phyloP scores from a whole-genome alignment of 345 rosid species.

The Cardiospermum halicacabum region DNA sequence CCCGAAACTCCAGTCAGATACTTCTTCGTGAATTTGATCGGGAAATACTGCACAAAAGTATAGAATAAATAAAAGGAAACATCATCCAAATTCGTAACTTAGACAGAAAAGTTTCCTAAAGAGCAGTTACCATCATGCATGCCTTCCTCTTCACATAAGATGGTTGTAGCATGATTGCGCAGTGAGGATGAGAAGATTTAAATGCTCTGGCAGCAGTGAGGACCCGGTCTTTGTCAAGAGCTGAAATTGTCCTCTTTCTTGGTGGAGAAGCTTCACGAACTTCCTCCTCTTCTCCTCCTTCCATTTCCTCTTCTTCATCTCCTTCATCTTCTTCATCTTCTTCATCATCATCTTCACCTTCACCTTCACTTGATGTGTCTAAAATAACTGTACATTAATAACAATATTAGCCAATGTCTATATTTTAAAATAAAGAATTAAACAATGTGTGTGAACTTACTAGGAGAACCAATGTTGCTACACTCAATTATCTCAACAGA shows the following conservation, averaged over 20 bases:
- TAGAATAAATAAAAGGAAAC: too few relatives aligned
- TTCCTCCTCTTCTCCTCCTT: constrained; percentile 35
- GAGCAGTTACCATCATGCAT: constrained; percentile 59
- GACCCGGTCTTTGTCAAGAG: constrained; percentile 63
- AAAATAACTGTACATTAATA: constrained; percentile 32
- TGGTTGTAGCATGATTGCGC: constrained; percentile 68
- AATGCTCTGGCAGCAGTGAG: constrained; percentile 60
- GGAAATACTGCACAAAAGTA: constrained; percentile 38
- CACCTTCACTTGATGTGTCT: constrained; percentile 27
- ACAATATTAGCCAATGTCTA: constrained; percentile 8
- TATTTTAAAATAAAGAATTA: background rate
- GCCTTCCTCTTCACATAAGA: constrained; percentile 60
- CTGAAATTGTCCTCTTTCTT: constrained; percentile 61
- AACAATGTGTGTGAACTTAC: constrained; percentile 32
- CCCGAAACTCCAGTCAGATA: constrained; percentile 32
- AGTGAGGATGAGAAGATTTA: constrained; percentile 61
- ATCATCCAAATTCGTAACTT: too few relatives aligned
- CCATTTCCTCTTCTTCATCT: too few relatives aligned
- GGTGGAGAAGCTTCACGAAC: constrained; percentile 64
- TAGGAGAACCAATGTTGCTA: constrained; percentile 26
- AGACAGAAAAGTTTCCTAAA: too few relatives aligned
- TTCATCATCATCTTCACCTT: constrained; percentile 35
- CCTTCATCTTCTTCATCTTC: constrained; percentile 55
- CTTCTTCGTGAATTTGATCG: constrained; percentile 37
- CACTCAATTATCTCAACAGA: constrained; percentile 14